Conservation (phyloP, 1,284 basidiomycete species). For the Sporisorium graminicola region DNA sequence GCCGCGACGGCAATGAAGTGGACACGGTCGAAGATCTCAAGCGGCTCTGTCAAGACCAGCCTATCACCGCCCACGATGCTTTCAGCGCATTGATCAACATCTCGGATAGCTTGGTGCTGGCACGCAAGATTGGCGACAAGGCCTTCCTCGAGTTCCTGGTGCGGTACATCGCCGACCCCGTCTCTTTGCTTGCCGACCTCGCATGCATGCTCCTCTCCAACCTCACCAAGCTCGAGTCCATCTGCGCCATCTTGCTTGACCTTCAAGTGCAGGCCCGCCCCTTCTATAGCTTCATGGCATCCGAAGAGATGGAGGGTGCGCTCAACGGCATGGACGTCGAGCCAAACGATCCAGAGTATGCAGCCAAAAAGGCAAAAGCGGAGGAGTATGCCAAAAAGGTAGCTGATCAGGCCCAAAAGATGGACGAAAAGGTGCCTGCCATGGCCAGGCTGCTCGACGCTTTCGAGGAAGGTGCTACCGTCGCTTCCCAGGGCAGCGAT, state of each 20-base stretch:
- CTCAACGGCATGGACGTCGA: slow-evolving; percentile 66
- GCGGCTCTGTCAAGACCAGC: slow-evolving; percentile 84
- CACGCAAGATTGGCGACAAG: slow-evolving; percentile 78
- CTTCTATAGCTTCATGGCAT: slow-evolving; percentile 63
- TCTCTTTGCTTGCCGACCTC: slow-evolving; percentile 89
- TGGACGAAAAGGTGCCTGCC: slow-evolving; percentile 62
- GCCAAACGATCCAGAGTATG: slow-evolving; percentile 59
- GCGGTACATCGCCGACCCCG: slow-evolving; percentile 89
- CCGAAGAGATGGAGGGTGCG: slow-evolving; percentile 55
- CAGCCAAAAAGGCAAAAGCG: slow-evolving; percentile 52
- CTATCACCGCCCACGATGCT: slow-evolving; percentile 88
- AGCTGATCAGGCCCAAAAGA: slow-evolving; percentile 48
- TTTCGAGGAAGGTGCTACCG: slow-evolving; percentile 68
- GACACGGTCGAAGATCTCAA: slow-evolving; percentile 77
- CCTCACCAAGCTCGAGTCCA: slow-evolving; percentile 82
- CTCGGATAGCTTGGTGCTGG: slow-evolving; percentile 82
- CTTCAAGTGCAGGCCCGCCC: slow-evolving; percentile 71
- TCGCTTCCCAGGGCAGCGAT: slow-evolving; percentile 53
- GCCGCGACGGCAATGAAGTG: slow-evolving; percentile 59
- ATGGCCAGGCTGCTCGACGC: slow-evolving; percentile 64
- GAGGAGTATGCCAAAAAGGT: slow-evolving; percentile 53
- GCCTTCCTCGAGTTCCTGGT: slow-evolving; percentile 86
- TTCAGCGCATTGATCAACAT: slow-evolving; percentile 94
- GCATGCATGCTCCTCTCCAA: slow-evolving; percentile 98
- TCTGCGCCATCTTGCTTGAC: slow-evolving; percentile 78